Base-by-base conservation (phyloP, 2,329 filamentous ascomycete species). In the Exophiala phaeomuriformis region DNA sequence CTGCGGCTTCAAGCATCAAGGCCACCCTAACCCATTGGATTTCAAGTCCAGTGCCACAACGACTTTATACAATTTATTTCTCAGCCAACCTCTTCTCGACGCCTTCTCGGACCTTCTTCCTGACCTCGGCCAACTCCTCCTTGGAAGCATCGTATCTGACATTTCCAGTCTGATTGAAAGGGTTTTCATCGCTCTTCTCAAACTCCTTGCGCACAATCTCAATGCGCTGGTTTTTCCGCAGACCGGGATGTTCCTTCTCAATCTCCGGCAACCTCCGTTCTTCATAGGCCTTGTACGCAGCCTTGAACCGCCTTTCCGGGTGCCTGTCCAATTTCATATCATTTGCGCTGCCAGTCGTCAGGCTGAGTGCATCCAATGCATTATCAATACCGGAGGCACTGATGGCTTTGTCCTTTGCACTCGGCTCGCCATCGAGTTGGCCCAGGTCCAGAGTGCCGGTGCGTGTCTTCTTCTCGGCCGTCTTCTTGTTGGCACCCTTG, bases 361-460 rank as follows among this genome's bases (percentile, higher is more conserved):
- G 71, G 2, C 82, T 83, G 30, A 97, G 80, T 2, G 90, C 90
- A 64, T 96, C 90, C 47, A 97, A 81, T 0, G 90, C 90, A 65
- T 96, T 91, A 69, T 97, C 90, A 69, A 98, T 95, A 65, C 90
- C 90, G 0, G 85, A 79, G 2, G 90, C 90, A 68, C 85, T 90
- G 64, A 96, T 78, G 0, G 86, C 71, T 0, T 76, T 63, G 6
- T 82, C 69, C 9, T 74, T 72, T 55, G 62, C 64, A 3, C 75
- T 69, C 1, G 71, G 67, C 5, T 80, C 80, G 44, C 71, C 75
- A 64, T 93, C 87, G 60, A 95, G 83, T 68, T 87, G 84, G 12
- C 78, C 80, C 39, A 91, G 79, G 65, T 90, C 86, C 36, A 91
- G 78, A 35, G 66, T 67, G 28, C 87, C 87, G 7, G 36, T 39